Evolutionary conservation across 805 yeast genomes (phyloP), one percentile per base, ranked within the genome.

Genomic region (Saturnispora sanitii): DNA sequence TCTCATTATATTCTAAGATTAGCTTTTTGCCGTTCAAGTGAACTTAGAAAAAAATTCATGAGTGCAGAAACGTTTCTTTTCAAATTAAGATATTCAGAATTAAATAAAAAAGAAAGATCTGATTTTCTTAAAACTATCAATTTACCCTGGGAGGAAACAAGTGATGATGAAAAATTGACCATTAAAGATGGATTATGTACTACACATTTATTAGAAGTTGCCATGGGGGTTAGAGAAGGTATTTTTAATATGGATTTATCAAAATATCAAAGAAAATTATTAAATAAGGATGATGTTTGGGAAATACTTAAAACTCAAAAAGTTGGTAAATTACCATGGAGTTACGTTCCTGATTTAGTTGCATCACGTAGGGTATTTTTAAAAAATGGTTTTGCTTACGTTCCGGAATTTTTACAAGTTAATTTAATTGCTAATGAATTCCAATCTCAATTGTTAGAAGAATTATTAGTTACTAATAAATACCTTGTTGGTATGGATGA

Each of bases 21-120:
- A 30, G 95, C 94, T 35, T 92, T 92, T 57, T 84, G 96, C 56
- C 77, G 94, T 47, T 74, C 77, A 3, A 84, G 83, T 37, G 97
- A 90, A 45, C 68, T 88, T 37, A 72, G 96, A 46, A 74, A 70
- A 27, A 75, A 90, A 55, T 90, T 92, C 52, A 66, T 84, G 25
- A 73, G 76, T 49, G 77, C 87, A 25, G 99, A 92, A 57, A 66
- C 82, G 0, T 62, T 70, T 12, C 65, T 92, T 31, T 87, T 92
- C 62, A 77, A 73, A 53, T 64, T 87, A 35, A 69, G 98, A 47
- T 90, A 73, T 57, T 70, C 70, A 46, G 59, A 70, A 55, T 66
- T 84, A 43, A 79, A 80, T 28, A 65, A 73, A 1, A 57, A 60
- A 6, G 96, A 87, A 50, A 88, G 83, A 49, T 68, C 70, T 32